Evolutionary conservation across 2,329 filamentous ascomycete species (phyloP).

Genomic region (Aspergillus novoparasiticus): DNA sequence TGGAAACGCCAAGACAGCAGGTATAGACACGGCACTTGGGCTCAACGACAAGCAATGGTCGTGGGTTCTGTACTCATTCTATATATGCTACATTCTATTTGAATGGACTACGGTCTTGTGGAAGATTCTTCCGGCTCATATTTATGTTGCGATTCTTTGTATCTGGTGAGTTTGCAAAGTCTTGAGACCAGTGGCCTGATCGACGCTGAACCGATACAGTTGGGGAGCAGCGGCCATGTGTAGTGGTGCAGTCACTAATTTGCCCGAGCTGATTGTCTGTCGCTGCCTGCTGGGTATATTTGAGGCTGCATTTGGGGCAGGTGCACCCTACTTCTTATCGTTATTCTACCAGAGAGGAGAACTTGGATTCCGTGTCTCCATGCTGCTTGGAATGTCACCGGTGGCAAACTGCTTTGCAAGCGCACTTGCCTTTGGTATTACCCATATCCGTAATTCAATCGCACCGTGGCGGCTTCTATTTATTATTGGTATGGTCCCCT

Average conservation of each 20-base stretch:
- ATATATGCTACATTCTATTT: conserved; percentile 29
- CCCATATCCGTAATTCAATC: conserved; percentile 25
- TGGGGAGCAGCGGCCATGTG: conserved; percentile 31
- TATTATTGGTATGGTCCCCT: conserved; percentile 38
- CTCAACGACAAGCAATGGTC: conserved; percentile 25
- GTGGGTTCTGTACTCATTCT: conserved; percentile 30
- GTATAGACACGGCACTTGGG: conserved; percentile 22
- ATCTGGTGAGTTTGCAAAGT: conserved; percentile 20
- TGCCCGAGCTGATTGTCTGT: conserved; percentile 24
- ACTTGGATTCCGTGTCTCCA: conserved; percentile 50
- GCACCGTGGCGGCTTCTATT: conserved; percentile 50
- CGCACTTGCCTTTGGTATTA: conserved; percentile 44
- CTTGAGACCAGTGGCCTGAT: no score
- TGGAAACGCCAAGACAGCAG: conserved; percentile 30
- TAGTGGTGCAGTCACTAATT: conserved; percentile 23
- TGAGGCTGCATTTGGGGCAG: conserved; percentile 26
- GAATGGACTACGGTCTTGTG: conserved; percentile 30
- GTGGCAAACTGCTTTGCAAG: conserved; percentile 44
- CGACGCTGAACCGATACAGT: conserved; percentile 11
- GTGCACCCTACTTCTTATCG: conserved; percentile 39
- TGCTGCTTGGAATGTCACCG: conserved; percentile 47
- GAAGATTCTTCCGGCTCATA: conserved; percentile 29
- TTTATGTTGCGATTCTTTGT: conserved; percentile 23
- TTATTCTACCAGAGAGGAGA: conserved; percentile 56
- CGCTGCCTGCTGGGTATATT: conserved; percentile 26